These are phyloP conservation scores for Eurotiales sp. DNA, from an alignment of 2,329 filamentous ascomycete genomes.

Conservation along the genomic window DNA sequence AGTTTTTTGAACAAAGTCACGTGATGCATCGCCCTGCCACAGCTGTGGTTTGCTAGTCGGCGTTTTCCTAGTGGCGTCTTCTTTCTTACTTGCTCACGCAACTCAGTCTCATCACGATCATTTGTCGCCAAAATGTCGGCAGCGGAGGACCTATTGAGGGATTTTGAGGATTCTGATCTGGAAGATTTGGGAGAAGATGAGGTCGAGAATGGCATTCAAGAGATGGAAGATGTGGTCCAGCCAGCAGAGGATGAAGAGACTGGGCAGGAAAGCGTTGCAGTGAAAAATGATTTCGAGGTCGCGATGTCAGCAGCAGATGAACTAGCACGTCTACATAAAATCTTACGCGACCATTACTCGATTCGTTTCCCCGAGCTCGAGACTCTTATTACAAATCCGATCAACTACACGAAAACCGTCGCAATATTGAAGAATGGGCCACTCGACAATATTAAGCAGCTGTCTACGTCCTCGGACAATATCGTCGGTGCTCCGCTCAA, in stretches of 20 bases:
- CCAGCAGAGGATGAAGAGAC: constrained; percentile 7
- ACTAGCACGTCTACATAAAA: constrained; percentile 91
- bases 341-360: constrained; percentile 93
- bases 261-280: constrained; percentile 57
- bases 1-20: constrained; percentile 6
- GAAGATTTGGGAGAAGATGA: constrained; percentile 70
- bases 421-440: constrained; percentile 90
- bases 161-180: constrained; percentile 66
- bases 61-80: constrained; percentile 15
- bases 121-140: constrained; percentile 65
- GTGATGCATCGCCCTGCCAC: constrained; percentile 18
- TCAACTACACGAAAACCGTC: constrained; percentile 94
- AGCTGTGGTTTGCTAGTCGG: too few relatives aligned
- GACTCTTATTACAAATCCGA: constrained; percentile 79
- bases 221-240: constrained; percentile 56
- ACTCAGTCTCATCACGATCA: neutral
- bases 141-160: constrained; percentile 86
- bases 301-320: constrained; percentile 93
- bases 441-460: constrained; percentile 77
- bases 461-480: constrained; percentile 75
- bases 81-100: neutral
- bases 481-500: constrained; percentile 70
- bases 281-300: constrained; percentile 77
- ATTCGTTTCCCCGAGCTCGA: constrained; percentile 91
- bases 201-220: constrained; percentile 54